phyloP scores from a whole-genome alignment of 2,329 filamentous ascomycete species.

The Ilyonectria mors-panacis region DNA sequence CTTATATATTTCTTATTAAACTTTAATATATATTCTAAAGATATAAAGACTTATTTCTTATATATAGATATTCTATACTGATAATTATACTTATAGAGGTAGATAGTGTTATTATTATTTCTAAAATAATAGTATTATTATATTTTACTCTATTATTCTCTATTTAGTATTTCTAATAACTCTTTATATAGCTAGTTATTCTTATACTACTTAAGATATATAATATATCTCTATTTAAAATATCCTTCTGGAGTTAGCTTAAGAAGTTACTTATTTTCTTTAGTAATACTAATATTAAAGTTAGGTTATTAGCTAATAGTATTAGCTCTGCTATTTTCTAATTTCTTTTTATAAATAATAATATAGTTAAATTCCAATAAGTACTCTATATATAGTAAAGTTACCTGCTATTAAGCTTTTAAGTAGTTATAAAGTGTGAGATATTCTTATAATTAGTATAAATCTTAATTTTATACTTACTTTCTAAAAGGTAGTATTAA shows the following conservation, averaged over 20 bases:
- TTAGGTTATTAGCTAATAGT: slow-evolving; percentile 13
- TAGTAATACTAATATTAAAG: slow-evolving; percentile 14
- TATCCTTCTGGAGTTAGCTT: slow-evolving; percentile 1
- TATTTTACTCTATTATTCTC: no score
- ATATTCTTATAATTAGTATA: slow-evolving; percentile 46
- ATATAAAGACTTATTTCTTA: no score
- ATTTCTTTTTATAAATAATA: slow-evolving; percentile 34
- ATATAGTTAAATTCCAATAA: slow-evolving; percentile 37
- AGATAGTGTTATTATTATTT: not conserved
- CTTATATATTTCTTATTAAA: no score
- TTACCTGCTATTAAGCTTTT: slow-evolving; percentile 35
- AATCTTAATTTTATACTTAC: slow-evolving; percentile 35
- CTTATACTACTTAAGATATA: slow-evolving; percentile 4
- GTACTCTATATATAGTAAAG: slow-evolving; percentile 35
- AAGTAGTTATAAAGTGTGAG: slow-evolving; percentile 29
- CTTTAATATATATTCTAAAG: no score
- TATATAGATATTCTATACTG: not conserved
- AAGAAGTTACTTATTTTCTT: not conserved
- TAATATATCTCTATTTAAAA: slow-evolving; percentile 10
- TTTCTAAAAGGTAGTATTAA: slow-evolving; percentile 37
- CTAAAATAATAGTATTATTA: no score
- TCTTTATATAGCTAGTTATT: not conserved
- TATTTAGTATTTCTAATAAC: not conserved
- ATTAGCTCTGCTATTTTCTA: slow-evolving; percentile 31
- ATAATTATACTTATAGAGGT: not conserved